Base-by-base conservation (phyloP, 2,329 filamentous ascomycete genomes). In the Neocucurbitaria cava region DNA sequence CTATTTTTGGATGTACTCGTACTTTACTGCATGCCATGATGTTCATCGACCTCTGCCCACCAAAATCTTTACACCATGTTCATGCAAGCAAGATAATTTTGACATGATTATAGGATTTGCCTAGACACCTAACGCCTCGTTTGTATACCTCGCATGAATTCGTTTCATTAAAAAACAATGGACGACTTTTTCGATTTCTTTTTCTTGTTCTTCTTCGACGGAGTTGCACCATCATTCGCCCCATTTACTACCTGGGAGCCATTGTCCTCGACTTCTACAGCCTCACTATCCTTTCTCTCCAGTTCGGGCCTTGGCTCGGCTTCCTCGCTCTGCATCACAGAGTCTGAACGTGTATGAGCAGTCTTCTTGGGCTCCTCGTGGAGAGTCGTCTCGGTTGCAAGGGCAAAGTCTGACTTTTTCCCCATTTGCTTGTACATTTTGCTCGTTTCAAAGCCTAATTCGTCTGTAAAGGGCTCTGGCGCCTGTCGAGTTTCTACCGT, bases 381-480 rank as follows among this genome's bases (percentile, higher is more conserved):
- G n/a, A 36, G 10, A n/a, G 13, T 17, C 1, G 23, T 4, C 5
- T 18, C 31, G 36, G 36, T 30, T 2, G n/a, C 33, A 36, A 13
- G 21, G 8, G 43, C 33, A 10, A 23, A 21, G 3, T 41, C 31
- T 11, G 46, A 30, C 24, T 60, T 56, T 24, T 56, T 54, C n/a
- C 52, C 38, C 47, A 56, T 52, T 18, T 58, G 55, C 28, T 59
- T 58, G 40, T 56, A 64, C 26, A 47, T 61, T n/a, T 54, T 64
- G 45, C 56, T 64, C 9, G 31, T 57, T 21, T 47, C 52, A 28
- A 46, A 65, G 3, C 56, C 63, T 2, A 59, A 31, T 17, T 64
- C 65, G 15, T 68, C 61, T 1, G 60, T 59, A 28, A 58, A 64
- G 0, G 59, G 40, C 28, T 66, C 63, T 1, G 54, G 56, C 7